These are phyloP conservation scores for Symmetrospora coprosmae DNA, from an alignment of 768 basidiomycete genomes.

Conservation along the genomic window DNA sequence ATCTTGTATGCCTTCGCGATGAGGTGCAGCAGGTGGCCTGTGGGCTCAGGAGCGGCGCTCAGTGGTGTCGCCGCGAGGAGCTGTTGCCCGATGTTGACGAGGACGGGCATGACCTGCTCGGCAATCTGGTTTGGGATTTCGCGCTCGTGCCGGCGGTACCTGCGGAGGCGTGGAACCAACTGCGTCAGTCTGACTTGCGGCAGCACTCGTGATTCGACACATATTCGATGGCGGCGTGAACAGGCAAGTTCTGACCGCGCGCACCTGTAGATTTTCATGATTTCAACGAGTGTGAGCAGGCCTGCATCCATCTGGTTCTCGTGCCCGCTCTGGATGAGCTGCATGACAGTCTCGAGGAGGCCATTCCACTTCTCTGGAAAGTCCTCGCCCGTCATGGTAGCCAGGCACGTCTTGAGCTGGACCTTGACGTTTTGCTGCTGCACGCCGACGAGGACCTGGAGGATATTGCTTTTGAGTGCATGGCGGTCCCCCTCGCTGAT, in stretches of 20 bases:
- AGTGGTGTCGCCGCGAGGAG: conserved; percentile 50
- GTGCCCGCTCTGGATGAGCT: conserved; percentile 46
- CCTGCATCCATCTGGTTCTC: conserved; percentile 67
- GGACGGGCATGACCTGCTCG: conserved; percentile 54
- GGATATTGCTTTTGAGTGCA: conserved; percentile 53
- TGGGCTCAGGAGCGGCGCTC: conserved; percentile 39
- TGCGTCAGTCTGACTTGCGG: background rate
- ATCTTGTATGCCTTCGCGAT: conserved; percentile 78
- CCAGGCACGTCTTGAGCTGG: conserved; percentile 60
- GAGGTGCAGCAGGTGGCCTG: conserved; percentile 68
- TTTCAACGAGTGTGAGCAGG: conserved; percentile 60
- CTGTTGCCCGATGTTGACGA: conserved; percentile 58
- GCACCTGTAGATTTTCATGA: conserved; percentile 60
- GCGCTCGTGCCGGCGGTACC: conserved; percentile 26
- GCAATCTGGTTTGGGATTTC: conserved; percentile 40
- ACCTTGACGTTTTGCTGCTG: conserved; percentile 53
- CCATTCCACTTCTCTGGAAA: conserved; percentile 64
- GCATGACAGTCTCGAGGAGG: conserved; percentile 54
- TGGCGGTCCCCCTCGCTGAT: conserved; percentile 57
- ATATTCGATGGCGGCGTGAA: no score
- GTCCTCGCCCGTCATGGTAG: conserved; percentile 59
- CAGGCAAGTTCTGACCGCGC: no score
- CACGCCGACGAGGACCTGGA: conserved; percentile 56
- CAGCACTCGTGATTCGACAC: background rate
- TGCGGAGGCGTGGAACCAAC: no score